Conservation (phyloP, 192 early-diverging fungal species). For the Oehlia diaphana region DNA sequence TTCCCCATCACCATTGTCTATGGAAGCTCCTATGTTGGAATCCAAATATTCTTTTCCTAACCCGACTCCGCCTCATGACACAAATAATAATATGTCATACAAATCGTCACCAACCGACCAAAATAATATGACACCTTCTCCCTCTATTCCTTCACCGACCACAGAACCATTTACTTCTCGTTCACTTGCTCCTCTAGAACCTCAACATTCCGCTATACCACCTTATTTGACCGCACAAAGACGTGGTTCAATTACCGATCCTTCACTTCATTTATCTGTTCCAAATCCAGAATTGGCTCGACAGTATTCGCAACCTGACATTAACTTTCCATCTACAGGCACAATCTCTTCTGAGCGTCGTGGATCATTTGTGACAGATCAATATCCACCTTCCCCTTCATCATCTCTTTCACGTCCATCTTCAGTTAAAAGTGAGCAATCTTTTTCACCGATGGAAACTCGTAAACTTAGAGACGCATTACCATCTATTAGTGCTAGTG, state of each 20-base stretch:
- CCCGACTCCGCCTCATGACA: conserved; percentile 3
- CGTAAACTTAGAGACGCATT: conserved; percentile 40
- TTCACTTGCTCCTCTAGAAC: conserved; percentile 27
- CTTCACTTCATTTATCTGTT: conserved; percentile 22
- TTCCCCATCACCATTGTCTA: not conserved
- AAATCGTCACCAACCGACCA: conserved; percentile 9
- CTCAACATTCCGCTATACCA: conserved; percentile 26
- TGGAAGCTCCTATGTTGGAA: conserved; percentile 14
- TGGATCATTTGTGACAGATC: conserved; percentile 35
- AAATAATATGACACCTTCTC: conserved; percentile 13
- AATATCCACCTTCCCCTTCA: conserved; percentile 27
- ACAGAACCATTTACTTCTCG: conserved; percentile 23
- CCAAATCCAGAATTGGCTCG: conserved; percentile 32
- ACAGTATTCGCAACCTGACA: conserved; percentile 28
- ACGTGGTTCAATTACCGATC: conserved; percentile 46
- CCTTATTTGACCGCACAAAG: conserved; percentile 36
- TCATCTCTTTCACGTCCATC: conserved; percentile 32
- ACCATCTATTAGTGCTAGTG: conserved; percentile 40
- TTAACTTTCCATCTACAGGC: conserved; percentile 21
- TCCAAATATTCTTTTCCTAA: conserved; percentile 22
- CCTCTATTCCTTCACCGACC: conserved; percentile 19
- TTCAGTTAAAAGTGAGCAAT: conserved; percentile 27
- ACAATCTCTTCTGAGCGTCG: conserved; percentile 18
- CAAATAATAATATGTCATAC: conserved; percentile 1
- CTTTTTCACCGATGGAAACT: conserved; percentile 26